Percentiles rank a stretch among this genome's conserved stretches.
Conservation (phyloP, 352 stramenopile species). For the Thraustochytrium striatum region DNA sequence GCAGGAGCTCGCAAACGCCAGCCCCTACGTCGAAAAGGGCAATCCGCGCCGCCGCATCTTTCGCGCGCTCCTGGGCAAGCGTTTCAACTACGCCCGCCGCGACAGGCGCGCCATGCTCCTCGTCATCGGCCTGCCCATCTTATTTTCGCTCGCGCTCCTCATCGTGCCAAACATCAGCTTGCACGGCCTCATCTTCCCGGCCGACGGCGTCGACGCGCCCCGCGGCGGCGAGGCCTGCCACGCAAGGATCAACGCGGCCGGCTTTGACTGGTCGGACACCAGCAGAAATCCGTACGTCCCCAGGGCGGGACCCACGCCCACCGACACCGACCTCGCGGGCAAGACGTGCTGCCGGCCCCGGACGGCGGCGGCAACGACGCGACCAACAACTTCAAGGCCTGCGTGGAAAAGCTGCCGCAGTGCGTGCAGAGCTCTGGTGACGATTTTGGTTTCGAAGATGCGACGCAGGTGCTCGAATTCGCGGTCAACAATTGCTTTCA, state of each 20-base stretch:
- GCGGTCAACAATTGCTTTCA: slow-evolving; percentile 23
- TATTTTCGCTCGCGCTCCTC: slow-evolving; percentile 25
- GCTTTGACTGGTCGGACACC: slow-evolving; percentile 5
- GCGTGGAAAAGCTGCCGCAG: slow-evolving; percentile 20
- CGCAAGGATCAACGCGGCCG: neutral
- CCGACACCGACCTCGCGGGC: neutral
- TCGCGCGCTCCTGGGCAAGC: slow-evolving; percentile 76
- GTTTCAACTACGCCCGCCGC: slow-evolving; percentile 76
- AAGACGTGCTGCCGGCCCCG: slow-evolving; percentile 13
- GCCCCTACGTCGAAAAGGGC: neutral
- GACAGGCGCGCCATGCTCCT: slow-evolving; percentile 67
- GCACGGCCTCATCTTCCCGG: neutral
- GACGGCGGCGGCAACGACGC: neutral
- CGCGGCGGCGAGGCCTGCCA: neutral
- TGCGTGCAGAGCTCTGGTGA: slow-evolving; percentile 24
- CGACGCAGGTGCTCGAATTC: too few species aligned
- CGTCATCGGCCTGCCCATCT: neutral
- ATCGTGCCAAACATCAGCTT: neutral
- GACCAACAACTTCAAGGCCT: slow-evolving; percentile 8
- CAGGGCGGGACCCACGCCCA: neutral
- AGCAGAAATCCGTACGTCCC: neutral
- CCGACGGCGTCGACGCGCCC: neutral
- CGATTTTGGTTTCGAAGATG: too few species aligned
- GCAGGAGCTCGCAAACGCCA: neutral
- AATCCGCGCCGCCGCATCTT: slow-evolving; percentile 75